These are phyloP conservation scores for Crithidia expoeki DNA, from an alignment of 208 protist species.

Conservation along the genomic window DNA sequence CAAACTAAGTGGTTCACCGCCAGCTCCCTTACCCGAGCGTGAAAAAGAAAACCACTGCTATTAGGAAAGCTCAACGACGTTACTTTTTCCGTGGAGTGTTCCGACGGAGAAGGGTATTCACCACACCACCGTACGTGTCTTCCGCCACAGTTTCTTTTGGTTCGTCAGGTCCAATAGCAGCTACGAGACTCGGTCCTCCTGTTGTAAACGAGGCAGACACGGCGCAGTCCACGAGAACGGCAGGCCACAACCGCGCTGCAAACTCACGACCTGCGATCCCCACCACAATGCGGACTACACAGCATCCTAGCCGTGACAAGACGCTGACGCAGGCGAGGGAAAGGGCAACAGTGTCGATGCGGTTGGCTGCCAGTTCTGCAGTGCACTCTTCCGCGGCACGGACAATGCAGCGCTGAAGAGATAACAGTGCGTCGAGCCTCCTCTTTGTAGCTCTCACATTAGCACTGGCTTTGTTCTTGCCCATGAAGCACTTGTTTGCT, in stretches of 20 bases:
- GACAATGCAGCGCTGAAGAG: conserved; percentile 20
- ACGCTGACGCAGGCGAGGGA: conserved; percentile 39
- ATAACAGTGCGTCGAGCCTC: conserved; percentile 12
- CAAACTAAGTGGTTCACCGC: too few species aligned
- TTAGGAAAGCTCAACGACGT: neutral
- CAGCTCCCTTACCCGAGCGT: too few species aligned
- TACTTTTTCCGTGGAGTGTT: neutral
- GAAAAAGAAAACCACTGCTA: neutral
- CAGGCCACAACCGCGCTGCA: neutral
- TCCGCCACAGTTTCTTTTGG: neutral
- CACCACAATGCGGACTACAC: conserved; percentile 21
- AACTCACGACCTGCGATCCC: neutral
- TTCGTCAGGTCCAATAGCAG: neutral
- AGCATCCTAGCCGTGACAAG: conserved; percentile 51
- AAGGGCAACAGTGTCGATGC: conserved; percentile 62
- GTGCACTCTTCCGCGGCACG: conserved; percentile 45
- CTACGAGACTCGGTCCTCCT: neutral
- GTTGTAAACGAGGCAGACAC: neutral
- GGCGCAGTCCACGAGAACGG: neutral
- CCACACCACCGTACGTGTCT: conserved; percentile 9
- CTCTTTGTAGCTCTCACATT: neutral
- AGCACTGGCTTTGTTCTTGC: neutral
- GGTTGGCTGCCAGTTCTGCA: conserved; percentile 54
- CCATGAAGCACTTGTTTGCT: conserved; percentile 25
- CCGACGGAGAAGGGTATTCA: conserved; percentile 8